A percentile compares a stretch with the other conserved stretches of the same genome.
Evolutionary conservation across 176 grass and related monocot species (phyloP).

Genomic region (Carex kokanica): DNA sequence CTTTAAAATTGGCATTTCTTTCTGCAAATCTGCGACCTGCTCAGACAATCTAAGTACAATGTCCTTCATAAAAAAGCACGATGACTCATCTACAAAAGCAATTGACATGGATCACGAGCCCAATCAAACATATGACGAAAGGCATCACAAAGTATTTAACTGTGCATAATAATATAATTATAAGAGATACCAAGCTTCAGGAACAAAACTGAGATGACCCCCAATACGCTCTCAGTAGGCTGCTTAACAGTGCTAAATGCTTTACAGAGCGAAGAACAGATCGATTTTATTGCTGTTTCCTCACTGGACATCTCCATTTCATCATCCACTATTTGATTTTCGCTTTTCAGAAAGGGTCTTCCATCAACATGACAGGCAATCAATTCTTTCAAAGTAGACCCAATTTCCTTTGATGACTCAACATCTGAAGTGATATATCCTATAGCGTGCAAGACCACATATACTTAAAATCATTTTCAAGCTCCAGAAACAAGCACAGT

Average conservation of each 20-base stretch:
- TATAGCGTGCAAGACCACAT: constrained; percentile 37
- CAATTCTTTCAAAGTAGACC: constrained; percentile 50
- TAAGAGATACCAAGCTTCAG: constrained; percentile 72
- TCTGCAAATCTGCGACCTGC: constrained; percentile 35
- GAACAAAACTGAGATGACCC: constrained; percentile 58
- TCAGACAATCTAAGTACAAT: constrained; percentile 65
- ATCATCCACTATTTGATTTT: constrained; percentile 25
- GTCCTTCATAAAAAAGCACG: constrained; percentile 77
- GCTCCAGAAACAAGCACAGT: constrained; percentile 19
- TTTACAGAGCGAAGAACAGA: constrained; percentile 61
- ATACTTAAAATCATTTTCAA: constrained; percentile 15
- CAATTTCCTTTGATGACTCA: constrained; percentile 56
- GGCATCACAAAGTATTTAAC: background rate
- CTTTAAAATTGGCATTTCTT: constrained; percentile 32
- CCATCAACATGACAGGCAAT: constrained; percentile 50
- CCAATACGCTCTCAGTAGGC: constrained; percentile 51
- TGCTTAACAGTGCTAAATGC: constrained; percentile 34
- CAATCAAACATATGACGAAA: background rate
- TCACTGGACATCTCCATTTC: constrained; percentile 33
- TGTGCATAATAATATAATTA: background rate
- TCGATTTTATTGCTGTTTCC: constrained; percentile 50
- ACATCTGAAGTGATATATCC: constrained; percentile 55
- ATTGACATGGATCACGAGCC: background rate
- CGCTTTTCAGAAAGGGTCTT: constrained; percentile 30
- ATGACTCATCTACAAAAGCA: constrained; percentile 50